A percentile compares a stretch with the other conserved stretches of the same genome.
These are phyloP conservation scores for Phytopythium sindhum DNA, from an alignment of 352 stramenopile genomes.

Conservation along the genomic window DNA sequence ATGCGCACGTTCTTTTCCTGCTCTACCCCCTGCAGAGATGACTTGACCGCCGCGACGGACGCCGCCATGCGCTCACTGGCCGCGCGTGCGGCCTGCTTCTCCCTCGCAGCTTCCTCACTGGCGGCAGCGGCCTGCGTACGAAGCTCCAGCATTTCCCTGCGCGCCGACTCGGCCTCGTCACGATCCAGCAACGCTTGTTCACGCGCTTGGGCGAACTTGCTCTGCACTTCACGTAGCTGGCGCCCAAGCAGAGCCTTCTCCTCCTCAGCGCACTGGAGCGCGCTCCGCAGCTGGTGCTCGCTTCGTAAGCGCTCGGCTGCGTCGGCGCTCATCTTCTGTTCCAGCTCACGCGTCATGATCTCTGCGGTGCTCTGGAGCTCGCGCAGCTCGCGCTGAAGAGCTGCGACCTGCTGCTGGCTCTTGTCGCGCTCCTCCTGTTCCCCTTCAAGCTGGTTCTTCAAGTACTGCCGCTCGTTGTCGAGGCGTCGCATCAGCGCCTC, in stretches of 20 bases:
- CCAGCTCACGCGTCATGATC: conserved; percentile 25
- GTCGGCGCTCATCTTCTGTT: conserved; percentile 39
- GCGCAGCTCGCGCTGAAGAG: conserved; percentile 42
- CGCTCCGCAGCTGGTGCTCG: conserved; percentile 39
- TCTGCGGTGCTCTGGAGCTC: conserved; percentile 37
- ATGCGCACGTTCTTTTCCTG: conserved; percentile 61
- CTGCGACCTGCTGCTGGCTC: conserved; percentile 30
- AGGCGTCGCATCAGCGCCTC: conserved; percentile 69
- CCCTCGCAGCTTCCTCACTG: conserved; percentile 49
- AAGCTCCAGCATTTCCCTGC: conserved; percentile 47
- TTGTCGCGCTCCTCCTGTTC: conserved; percentile 48
- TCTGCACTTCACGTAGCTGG: conserved; percentile 58
- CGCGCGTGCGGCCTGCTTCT: conserved; percentile 48
- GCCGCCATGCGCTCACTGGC: conserved; percentile 57
- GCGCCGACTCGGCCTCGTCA: conserved; percentile 57
- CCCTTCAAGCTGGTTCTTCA: conserved; percentile 71
- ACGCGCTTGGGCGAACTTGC: conserved; percentile 48
- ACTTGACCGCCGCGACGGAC: conserved; percentile 53
- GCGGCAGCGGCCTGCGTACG: conserved; percentile 35
- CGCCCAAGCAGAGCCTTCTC: conserved; percentile 42
- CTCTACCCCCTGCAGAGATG: conserved; percentile 53
- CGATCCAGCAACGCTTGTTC: conserved; percentile 61
- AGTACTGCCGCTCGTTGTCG: conserved; percentile 78
- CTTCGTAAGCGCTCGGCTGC: conserved; percentile 20
- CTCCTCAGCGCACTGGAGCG: conserved; percentile 45